These are phyloP conservation scores for Drechslera avenae DNA, from an alignment of 2,329 filamentous ascomycete genomes.

Conservation along the genomic window DNA sequence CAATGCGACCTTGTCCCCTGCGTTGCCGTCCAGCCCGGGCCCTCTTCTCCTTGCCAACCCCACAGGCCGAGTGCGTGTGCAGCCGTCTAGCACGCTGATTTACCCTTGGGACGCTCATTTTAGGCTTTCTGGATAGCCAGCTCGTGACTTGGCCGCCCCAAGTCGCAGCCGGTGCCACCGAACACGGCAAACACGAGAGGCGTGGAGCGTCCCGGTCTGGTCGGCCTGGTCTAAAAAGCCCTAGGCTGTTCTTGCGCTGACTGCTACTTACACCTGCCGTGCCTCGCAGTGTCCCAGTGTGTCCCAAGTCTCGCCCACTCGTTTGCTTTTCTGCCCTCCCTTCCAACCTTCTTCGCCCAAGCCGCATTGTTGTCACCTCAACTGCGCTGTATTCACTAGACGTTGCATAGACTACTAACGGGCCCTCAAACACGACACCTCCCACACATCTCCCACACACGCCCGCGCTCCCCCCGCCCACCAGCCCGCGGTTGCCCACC, in stretches of 20 bases:
- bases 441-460: constrained; percentile 25
- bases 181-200: constrained; percentile 21
- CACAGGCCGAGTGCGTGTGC: constrained; percentile 21
- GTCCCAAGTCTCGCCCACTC: background rate
- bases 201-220: constrained; percentile 2
- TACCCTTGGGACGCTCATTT: constrained; percentile 17
- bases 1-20: constrained; percentile 6
- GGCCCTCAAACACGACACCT: constrained; percentile 14
- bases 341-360: constrained; percentile 1
- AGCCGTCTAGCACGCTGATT: constrained; percentile 17
- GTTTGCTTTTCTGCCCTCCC: constrained; percentile 7
- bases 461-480: constrained; percentile 19
- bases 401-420: constrained; percentile 21
- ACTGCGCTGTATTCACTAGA: constrained; percentile 12
- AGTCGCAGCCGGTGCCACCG: constrained; percentile 22
- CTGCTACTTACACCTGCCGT: constrained; percentile 8
- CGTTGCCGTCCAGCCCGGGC: constrained; percentile 15
- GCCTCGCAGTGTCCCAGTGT: background rate
- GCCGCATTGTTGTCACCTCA: constrained; percentile 5
- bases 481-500: constrained; percentile 14
- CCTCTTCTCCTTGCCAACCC: constrained; percentile 13
- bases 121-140: background rate
- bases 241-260: constrained; percentile 26
- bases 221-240: constrained; percentile 18
- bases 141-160: constrained; percentile 19